Base-by-base conservation (phyloP, 1,284 basidiomycete species). In the Leccinum fuscescens region DNA sequence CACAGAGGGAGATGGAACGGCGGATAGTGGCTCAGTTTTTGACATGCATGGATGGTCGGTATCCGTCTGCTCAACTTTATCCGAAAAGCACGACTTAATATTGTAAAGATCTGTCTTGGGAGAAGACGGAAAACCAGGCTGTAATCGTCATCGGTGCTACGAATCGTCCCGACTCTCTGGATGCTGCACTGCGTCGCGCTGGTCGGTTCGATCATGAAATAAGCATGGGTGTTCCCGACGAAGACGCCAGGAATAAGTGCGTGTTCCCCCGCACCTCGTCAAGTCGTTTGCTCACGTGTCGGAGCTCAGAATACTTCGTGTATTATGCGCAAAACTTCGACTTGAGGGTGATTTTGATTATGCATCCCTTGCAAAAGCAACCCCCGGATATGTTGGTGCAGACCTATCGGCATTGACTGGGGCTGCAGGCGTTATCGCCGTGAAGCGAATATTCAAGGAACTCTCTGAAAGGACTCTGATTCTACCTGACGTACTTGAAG, bases 181-280 rank as follows among this genome's bases (percentile, higher is more conserved):
- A 99, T 73, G 88, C 96, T 0, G 96, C 96, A 0, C 78, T 98
- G 12, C 86, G 96, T 50, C 82, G 96, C 65, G 96, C 96, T 2
- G 96, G 96, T 3, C 80, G 96, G 46, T 99, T 99, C 67, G 96
- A 98, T 72, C 94, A 97, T 68, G 96, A 99, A 76, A 98, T 99
- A 59, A 91, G 92, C 57, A 95, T 98, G 90, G 93, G 94, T 3
- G 22, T 22, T 22, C 96, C 96, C 1, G 94, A 96, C 67, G 92
- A 98, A 66, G 87, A 87, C 62, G 93, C 89, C 0, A 82, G 95
- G 58, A 91, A 93, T 69, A 92, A 96, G 93, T 96, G 61, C 69
- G 88, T 77, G 44, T 51, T 42, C n/a, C 2, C 22, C 52, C 3
- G 6, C 3, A 39, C 14, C 14, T 37, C n/a, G 42, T 29, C 17